Conservation (phyloP, 176 grass and related monocot genomes). For the Stipa capillata region DNA sequence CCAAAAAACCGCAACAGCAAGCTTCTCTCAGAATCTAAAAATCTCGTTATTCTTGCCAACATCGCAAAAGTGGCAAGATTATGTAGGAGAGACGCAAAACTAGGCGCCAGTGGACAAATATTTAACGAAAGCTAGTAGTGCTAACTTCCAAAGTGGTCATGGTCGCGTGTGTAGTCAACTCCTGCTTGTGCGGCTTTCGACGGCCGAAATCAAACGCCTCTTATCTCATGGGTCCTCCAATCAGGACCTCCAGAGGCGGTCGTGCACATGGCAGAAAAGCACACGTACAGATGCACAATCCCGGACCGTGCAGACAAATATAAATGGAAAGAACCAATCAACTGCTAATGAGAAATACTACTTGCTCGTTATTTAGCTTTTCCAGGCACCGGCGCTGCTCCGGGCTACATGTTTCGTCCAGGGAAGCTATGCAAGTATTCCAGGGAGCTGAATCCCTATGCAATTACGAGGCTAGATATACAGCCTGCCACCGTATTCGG, state of each 20-base stretch:
- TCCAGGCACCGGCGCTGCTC: neutral
- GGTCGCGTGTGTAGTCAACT: conserved; percentile 11
- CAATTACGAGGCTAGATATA: neutral
- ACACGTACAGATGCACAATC: neutral
- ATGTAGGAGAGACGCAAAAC: neutral
- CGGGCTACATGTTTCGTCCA: neutral
- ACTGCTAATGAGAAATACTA: neutral
- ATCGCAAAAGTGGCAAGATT: neutral
- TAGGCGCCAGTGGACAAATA: neutral
- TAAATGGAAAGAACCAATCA: neutral
- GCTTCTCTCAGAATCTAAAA: neutral
- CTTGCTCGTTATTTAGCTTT: neutral
- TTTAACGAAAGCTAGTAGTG: neutral
- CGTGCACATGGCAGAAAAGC: neutral
- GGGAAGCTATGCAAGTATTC: neutral
- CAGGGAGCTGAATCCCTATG: no score
- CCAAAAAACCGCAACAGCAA: neutral
- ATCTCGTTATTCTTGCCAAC: conserved; percentile 6
- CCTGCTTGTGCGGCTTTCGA: conserved; percentile 26
- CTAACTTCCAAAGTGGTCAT: neutral
- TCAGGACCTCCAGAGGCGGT: neutral
- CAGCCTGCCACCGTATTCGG: neutral
- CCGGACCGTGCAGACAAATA: neutral
- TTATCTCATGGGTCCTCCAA: neutral
- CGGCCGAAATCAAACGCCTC: neutral